A percentile compares a stretch with the other conserved stretches of the same genome.
These are phyloP conservation scores for Ulvella scutata DNA, from an alignment of 139 green algal species.

Conservation along the genomic window DNA sequence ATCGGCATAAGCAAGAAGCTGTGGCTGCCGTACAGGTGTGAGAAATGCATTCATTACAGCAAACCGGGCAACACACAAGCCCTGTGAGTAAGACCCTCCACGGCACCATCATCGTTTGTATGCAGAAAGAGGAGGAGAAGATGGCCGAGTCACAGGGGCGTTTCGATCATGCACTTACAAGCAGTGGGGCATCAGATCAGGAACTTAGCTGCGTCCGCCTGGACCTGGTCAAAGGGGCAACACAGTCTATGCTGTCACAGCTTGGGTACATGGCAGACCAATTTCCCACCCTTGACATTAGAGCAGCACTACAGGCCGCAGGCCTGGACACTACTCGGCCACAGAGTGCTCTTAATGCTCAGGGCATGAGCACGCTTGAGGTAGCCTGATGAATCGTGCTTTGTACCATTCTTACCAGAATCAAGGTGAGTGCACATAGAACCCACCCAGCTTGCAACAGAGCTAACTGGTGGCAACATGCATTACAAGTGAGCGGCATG, in stretches of 20 bases:
- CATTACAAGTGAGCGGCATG: too few species aligned
- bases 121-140: not conserved
- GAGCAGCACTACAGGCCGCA: not conserved
- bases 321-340: not conserved
- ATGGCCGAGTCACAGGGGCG: not conserved
- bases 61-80: too few species aligned
- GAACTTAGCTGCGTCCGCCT: not conserved
- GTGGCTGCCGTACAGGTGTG: not conserved
- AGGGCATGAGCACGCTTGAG: too few species aligned
- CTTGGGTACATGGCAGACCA: not conserved
- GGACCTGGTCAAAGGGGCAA: not conserved
- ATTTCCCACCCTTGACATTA: not conserved
- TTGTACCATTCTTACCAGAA: too few species aligned
- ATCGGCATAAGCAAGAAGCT: constrained; percentile 10
- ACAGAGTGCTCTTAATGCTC: too few species aligned
- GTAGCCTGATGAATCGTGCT: too few species aligned
- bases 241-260: not conserved
- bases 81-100: too few species aligned
- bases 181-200: not conserved
- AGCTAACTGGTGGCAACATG: too few species aligned
- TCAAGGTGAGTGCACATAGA: too few species aligned
- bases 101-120: too few species aligned
- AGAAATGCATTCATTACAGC: too few species aligned
- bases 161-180: not conserved
- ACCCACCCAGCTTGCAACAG: too few species aligned